Evolutionary conservation across 148 eudicot species (phyloP).

Genomic region (Cornus kousa): DNA sequence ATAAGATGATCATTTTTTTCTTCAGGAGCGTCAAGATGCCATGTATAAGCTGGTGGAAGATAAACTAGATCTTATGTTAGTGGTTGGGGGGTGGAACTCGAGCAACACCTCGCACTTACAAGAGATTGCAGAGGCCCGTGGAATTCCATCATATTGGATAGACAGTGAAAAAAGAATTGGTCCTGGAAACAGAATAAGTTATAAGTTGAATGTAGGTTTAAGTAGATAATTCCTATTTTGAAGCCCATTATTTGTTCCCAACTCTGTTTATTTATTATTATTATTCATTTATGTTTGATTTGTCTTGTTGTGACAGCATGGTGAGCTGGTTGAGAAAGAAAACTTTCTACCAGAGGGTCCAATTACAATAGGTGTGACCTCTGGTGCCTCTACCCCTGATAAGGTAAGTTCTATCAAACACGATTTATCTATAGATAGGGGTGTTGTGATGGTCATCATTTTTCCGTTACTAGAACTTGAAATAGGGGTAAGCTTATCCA

Average conservation of each 20-base stretch:
- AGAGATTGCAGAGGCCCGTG: slow-evolving; percentile 91
- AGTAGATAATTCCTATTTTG: slow-evolving; percentile 1
- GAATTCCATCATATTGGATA: slow-evolving; percentile 95
- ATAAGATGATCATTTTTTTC: background rate
- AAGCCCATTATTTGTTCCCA: slow-evolving; percentile 7
- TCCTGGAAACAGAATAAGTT: slow-evolving; percentile 79
- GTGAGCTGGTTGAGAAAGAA: slow-evolving; percentile 93
- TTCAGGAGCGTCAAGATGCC: slow-evolving; percentile 98
- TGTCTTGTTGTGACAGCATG: slow-evolving; percentile 57
- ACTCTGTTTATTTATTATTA: background rate
- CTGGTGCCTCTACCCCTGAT: slow-evolving; percentile 97
- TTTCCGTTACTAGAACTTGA: background rate
- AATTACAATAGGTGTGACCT: slow-evolving; percentile 77
- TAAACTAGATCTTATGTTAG: slow-evolving; percentile 79
- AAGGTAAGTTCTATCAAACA: slow-evolving; percentile 50
- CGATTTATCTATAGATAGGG: background rate
- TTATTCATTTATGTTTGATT: background rate
- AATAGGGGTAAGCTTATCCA: background rate
- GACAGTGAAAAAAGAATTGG: slow-evolving; percentile 86
- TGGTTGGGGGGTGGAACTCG: slow-evolving; percentile 98
- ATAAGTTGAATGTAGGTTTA: slow-evolving; percentile 65
- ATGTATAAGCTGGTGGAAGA: slow-evolving; percentile 91
- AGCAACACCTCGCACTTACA: slow-evolving; percentile 96
- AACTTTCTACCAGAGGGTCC: slow-evolving; percentile 90
- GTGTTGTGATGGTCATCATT: background rate